Percentiles rank a stretch among this genome's conserved stretches.
Conservation (phyloP, 805 yeast species). For the Metschnikowia matae region DNA sequence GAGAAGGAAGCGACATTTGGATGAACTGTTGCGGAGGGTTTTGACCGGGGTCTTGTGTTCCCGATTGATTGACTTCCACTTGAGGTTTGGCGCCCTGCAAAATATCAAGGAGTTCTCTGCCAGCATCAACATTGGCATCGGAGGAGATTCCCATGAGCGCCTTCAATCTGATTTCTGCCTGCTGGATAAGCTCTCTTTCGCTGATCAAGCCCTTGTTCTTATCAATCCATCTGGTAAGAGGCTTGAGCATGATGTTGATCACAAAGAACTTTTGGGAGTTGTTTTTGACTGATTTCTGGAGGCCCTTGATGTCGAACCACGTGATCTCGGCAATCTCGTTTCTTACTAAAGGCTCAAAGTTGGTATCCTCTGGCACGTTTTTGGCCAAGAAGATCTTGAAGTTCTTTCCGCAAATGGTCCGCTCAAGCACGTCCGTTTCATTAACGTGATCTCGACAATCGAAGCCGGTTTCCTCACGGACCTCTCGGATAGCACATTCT, state of each 20-base stretch:
- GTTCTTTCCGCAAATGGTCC: slow-evolving; percentile 79
- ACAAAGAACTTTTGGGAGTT: slow-evolving; percentile 39
- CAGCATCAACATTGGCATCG: slow-evolving; percentile 51
- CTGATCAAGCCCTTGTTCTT: slow-evolving; percentile 43
- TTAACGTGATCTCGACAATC: slow-evolving; percentile 67
- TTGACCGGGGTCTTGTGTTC: background rate
- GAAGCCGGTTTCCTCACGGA: slow-evolving; percentile 89
- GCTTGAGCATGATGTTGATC: slow-evolving; percentile 47
- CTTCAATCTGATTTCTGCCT: slow-evolving; percentile 66
- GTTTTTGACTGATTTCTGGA: slow-evolving; percentile 40
- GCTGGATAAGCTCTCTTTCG: slow-evolving; percentile 56
- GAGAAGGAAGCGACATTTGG: slow-evolving; percentile 31
- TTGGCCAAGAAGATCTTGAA: slow-evolving; percentile 75
- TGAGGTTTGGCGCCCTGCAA: slow-evolving; percentile 37
- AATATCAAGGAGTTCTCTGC: slow-evolving; percentile 69
- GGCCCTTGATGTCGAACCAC: slow-evolving; percentile 62
- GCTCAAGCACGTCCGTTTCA: slow-evolving; percentile 71
- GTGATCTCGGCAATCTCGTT: slow-evolving; percentile 81
- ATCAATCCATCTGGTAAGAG: slow-evolving; percentile 51
- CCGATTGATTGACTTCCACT: background rate
- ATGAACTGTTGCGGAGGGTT: slow-evolving; percentile 15
- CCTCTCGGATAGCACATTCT: slow-evolving; percentile 88
- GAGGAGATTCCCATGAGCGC: slow-evolving; percentile 54
- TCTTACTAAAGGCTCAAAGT: slow-evolving; percentile 78
- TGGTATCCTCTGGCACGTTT: slow-evolving; percentile 70